Evolutionary conservation across 2,329 filamentous ascomycete species (phyloP), one percentile per base, ranked within the genome.

Genomic region (Fusarium solani-melongenae): DNA sequence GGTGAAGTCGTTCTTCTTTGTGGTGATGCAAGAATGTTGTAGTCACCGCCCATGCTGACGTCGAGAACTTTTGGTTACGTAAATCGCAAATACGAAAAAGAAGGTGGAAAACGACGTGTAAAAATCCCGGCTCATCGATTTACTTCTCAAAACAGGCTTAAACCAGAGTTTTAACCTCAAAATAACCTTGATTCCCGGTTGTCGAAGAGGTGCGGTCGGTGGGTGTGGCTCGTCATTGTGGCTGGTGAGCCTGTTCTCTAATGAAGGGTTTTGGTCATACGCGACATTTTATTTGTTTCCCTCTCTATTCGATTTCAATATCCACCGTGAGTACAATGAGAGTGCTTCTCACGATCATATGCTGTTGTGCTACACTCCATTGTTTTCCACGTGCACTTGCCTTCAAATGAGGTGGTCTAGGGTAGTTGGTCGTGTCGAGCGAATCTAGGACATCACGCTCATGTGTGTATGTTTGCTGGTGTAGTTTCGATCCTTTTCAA

Each of bases 121-220:
- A 29, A 29, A 14, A 29, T 4, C 0, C 2, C 9, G 6, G 3
- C 29, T 7, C 9, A 6, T 27, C 15, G 15, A 49, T 17, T 29
- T 49, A n/a, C 9, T 27, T 12, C 9, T 49, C 44, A 29, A 49
- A 49, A 29, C 44, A 49, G 24, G 24, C 44, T 49, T 49, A 29
- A 49, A 49, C 44, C 44, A 49, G 44, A 49, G 44, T 49, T 49
- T 49, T 49, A 49, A 49, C 44, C 44, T 49, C 44, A 49, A 49
- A 49, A 49, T 49, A 49, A 49, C 44, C 44, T 49, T 49, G 44
- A 49, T 49, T 29, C 15, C 2, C 4, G 10, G 2, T 29, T 29
- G 24, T 17, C 6, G 15, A 49, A 10, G 15, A 49, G 44, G 24
- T 49, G 24, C 15, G 15, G 44, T 29, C 17, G 44, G 15, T 4